Base-by-base conservation (phyloP, 495 filamentous ascomycete genomes). In the Tuber brumale region DNA sequence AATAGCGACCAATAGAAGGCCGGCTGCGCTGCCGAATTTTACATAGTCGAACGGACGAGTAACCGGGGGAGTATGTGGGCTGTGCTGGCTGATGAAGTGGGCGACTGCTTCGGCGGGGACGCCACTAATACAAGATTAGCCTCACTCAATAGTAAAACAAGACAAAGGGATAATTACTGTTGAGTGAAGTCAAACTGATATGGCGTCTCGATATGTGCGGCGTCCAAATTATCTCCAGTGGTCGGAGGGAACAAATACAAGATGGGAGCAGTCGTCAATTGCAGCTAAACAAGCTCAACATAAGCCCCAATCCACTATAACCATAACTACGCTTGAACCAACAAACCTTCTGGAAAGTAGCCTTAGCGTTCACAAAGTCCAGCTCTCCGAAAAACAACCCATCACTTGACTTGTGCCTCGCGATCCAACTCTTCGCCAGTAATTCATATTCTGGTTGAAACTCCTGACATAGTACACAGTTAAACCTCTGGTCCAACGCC, bases 361-460 rank as follows among this genome's bases (percentile, higher is more conserved):
- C 88, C 83, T 92, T 93, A 31, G 95, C 95, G 79, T 97, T 90
- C 43, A 86, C 83, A 82, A 98, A 99, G 81, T 99, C 95, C 77
- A 98, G 86, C 21, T 94, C 96, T 44, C 89, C 92, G 85, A 93
- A 97, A 71, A 97, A 82, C 74, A 97, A 79, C 87, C 51, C 92
- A 89, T 91, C 90, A 61, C 89, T 91, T 45, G 86, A 84, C 85
- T 91, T 92, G 84, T 94, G 90, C 3, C 92, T 93, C 82, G 90
- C 92, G 76, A 87, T 87, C 95, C 95, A 99, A 86, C 93, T 96
- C 82, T 89, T 92, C 23, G 89, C 88, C 45, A 99, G 88, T 37
- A 99, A 84, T 39, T 97, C 92, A 91, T 94, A 99, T 85, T 99
- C 96, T 1, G 95, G 92, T 82, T 95, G 91, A 85, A 98, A 97